Evolutionary conservation across 306 rosid genomes (phyloP), one percentile per base, ranked within the genome.

Genomic region (Vicia villosa): DNA sequence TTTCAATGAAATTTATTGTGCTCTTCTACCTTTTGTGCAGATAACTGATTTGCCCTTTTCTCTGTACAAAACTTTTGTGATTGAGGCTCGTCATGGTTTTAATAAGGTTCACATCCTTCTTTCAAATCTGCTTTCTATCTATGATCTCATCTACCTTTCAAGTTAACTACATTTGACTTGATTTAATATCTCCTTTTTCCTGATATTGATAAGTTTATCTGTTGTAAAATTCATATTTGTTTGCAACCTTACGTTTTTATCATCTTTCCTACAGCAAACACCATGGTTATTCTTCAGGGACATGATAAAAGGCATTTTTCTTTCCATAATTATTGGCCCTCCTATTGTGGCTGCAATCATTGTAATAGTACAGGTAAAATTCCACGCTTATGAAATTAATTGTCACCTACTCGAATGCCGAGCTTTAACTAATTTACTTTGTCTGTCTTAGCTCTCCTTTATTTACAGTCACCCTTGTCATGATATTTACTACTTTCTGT

Each of bases 21-120:
- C 50, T 51, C 74, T 72, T 79, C 72, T 81, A 65, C 70, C 21
- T 77, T 15, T 38, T 72, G 56, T 86, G 89, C 96, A 94, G 99
- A 78, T 85, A 74, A 94, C 97, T 7, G 99, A 86, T 81, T 81
- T 94, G 72, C 99, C 99, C 1, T 94, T 94, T 68, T 87, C 97
- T 75, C 85, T 94, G 64, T 94, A 87, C 88, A 91, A 97, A 34
- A 94, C 99, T 74, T 94, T 94, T 82, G 96, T 94, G 86, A 91
- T 94, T 13, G 99, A 94, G 84, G 81, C 89, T 46, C 92, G 96
- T 38, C 99, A 94, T 68, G 99, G 97, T 73, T 94, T 94, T 75
- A 94, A 94, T 51, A 90, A 94, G 83, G 98, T 90, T 74, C 70
- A 77, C 74, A 61, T 73, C 72, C 56, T 30, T 40, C 68, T 51